Conservation (phyloP, 169 alveolate species). For the Blepharisma undulans region DNA sequence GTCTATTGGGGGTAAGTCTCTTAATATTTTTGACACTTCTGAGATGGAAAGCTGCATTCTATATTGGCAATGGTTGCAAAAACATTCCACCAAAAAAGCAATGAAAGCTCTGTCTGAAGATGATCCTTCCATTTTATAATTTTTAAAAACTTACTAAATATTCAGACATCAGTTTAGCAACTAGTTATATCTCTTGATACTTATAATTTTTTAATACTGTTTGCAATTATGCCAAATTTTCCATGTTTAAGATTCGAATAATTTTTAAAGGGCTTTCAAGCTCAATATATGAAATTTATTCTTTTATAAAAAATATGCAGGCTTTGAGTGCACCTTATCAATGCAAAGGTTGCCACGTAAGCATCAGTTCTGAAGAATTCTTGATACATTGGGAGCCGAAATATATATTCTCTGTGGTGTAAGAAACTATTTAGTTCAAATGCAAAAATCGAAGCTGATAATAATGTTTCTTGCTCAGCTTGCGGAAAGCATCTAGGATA, state of each 20-base stretch:
- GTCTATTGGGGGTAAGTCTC: neutral
- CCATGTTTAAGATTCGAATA: too few species aligned
- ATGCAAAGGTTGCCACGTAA: slow-evolving; percentile 16
- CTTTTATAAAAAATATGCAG: neutral
- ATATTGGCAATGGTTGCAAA: slow-evolving; percentile 16
- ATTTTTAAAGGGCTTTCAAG: too few species aligned
- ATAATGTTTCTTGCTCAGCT: neutral
- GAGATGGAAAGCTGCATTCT: slow-evolving; percentile 20
- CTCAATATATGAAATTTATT: neutral
- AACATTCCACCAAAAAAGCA: neutral
- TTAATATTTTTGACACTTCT: neutral
- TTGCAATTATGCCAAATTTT: too few species aligned
- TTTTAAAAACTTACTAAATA: too few species aligned
- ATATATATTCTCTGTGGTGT: slow-evolving; percentile 15
- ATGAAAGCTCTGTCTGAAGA: slow-evolving; percentile 10
- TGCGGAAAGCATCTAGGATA: neutral
- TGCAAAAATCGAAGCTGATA: neutral
- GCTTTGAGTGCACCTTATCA: neutral
- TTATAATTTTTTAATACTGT: too few species aligned
- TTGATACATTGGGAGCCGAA: slow-evolving; percentile 18
- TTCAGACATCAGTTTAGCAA: too few species aligned
- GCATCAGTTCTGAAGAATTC: slow-evolving; percentile 16
- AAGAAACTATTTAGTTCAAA: neutral
- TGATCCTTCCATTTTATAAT: neutral
- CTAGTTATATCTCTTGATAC: too few species aligned